Evolutionary conservation across 2,329 filamentous ascomycete species (phyloP).

Genomic region (Clarireedia homoeocarpa): DNA sequence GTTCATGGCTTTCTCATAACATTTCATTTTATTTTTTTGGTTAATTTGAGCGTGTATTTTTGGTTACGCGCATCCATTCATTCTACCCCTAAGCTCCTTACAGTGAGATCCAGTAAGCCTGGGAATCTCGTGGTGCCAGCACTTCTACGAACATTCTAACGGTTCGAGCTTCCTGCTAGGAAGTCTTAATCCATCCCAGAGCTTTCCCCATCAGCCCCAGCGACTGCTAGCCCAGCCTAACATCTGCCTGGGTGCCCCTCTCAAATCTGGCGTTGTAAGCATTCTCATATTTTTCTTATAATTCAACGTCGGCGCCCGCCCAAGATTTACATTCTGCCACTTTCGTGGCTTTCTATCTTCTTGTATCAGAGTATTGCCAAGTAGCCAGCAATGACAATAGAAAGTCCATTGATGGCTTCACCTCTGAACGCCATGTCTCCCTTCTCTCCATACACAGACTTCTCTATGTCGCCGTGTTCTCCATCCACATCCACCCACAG

Average conservation of each 20-base stretch:
- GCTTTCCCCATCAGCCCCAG: constrained; percentile 6
- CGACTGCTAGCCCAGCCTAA: constrained; percentile 1
- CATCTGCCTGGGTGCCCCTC: constrained; percentile 6
- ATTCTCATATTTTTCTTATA: constrained; percentile 6
- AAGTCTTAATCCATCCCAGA: background rate
- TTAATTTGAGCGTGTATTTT: constrained; percentile 1
- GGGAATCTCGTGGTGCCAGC: background rate
- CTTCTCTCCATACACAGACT: constrained; percentile 46
- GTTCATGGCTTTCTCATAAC: background rate
- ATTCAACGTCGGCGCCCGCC: background rate
- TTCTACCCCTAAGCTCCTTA: background rate
- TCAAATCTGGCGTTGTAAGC: constrained; percentile 8
- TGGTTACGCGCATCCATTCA: constrained; percentile 5
- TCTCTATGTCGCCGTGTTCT: constrained; percentile 47
- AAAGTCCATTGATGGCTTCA: constrained; percentile 55
- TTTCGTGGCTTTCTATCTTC: constrained; percentile 1
- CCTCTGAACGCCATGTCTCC: constrained; percentile 48
- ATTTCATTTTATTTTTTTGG: background rate
- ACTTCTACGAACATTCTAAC: background rate
- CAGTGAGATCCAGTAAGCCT: background rate
- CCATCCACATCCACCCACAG: constrained; percentile 37
- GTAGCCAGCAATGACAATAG: constrained; percentile 44
- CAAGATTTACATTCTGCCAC: background rate
- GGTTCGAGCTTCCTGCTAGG: background rate
- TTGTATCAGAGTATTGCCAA: background rate